Evolutionary conservation across 164 flowering plant species (phyloP), one percentile per base, ranked within the genome.

Genomic region (Vitis labrusca): DNA sequence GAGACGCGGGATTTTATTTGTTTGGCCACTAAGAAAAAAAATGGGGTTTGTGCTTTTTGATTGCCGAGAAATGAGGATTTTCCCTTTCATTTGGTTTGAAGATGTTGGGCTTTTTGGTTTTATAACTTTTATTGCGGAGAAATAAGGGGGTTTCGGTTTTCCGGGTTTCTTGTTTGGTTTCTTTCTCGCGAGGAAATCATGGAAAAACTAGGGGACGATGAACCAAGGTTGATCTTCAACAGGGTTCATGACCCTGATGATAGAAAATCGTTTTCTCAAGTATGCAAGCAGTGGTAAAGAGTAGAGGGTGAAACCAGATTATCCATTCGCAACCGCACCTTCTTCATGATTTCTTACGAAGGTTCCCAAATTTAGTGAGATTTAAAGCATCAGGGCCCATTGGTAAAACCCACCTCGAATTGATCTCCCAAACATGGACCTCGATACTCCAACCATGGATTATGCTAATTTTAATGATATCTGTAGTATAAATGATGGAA

Each of bases 201-300:
- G 80, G 69, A 68, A 60, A 53, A 10, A 5, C 51, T 78, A 23
- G 71, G 77, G n/a, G 80, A 78, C n/a, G 80, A 78, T 59, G 80
- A 71, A 60, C 49, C 72, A 30, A 63, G 71, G 50, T 15, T 69
- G 15, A 71, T 75, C 55, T 61, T 72, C 47, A 72, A 63, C 49
- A 30, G 27, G 51, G 13, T 72, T 13, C 0, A 15, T 2, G 66
- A 64, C 29, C n/a, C 12, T 6, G 62, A 59, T 27, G 76, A 78
- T 55, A 59, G 78, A 48, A 63, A 64, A 29, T 74, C 81, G 0
- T 71, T 71, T 64, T 68, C 78, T 50, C 68, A 44, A 13, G 81
- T 78, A 5, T 74, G 81, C 62, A 78, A 75, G 55, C 78, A 71
- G 30, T 78, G 81, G 81, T 58, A 59, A 50, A 63, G 78, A 57